A percentile compares a stretch with the other conserved stretches of the same genome.
These are phyloP conservation scores for Podaxis sp. DNA, from an alignment of 768 basidiomycete species.

Conservation along the genomic window DNA sequence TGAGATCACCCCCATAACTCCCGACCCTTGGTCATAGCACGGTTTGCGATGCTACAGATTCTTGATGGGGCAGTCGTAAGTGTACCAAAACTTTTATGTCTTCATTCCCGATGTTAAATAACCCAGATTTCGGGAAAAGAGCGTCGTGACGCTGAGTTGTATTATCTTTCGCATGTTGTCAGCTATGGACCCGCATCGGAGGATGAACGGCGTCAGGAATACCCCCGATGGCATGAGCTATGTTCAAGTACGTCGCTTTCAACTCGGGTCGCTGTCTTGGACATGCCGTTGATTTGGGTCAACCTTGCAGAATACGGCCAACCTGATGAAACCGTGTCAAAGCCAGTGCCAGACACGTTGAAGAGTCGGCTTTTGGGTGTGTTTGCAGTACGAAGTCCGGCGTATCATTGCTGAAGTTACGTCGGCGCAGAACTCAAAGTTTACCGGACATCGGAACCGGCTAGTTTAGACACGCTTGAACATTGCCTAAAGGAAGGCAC, in stretches of 20 bases:
- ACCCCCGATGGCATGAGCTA: constrained; percentile 67
- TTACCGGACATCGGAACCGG: constrained; percentile 17
- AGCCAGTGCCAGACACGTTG: constrained; percentile 48
- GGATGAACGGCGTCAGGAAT: constrained; percentile 42
- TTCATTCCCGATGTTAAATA: background rate
- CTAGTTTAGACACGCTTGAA: background rate
- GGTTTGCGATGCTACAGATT: constrained; percentile 56
- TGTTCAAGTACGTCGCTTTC: constrained; percentile 52
- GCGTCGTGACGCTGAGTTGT: constrained; percentile 78
- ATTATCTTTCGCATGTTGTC: constrained; percentile 71
- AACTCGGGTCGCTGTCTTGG: background rate
- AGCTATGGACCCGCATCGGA: constrained; percentile 43
- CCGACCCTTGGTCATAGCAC: constrained; percentile 66
- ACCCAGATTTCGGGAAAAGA: constrained; percentile 67
- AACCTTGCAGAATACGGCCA: constrained; percentile 54
- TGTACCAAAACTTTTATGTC: constrained; percentile 17
- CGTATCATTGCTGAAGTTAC: background rate
- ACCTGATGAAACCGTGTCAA: constrained; percentile 36
- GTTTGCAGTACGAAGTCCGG: constrained; percentile 19
- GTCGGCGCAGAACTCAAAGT: constrained; percentile 23
- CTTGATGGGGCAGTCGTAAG: constrained; percentile 69
- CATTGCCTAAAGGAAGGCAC: constrained; percentile 21
- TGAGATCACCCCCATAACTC: constrained; percentile 35
- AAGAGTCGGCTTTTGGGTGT: constrained; percentile 62
- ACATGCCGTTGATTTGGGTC: constrained; percentile 1